A percentile compares a stretch with the other conserved stretches of the same genome.
These are phyloP conservation scores for Vitis cinerea DNA, from an alignment of 164 flowering plant genomes.

Conservation along the genomic window DNA sequence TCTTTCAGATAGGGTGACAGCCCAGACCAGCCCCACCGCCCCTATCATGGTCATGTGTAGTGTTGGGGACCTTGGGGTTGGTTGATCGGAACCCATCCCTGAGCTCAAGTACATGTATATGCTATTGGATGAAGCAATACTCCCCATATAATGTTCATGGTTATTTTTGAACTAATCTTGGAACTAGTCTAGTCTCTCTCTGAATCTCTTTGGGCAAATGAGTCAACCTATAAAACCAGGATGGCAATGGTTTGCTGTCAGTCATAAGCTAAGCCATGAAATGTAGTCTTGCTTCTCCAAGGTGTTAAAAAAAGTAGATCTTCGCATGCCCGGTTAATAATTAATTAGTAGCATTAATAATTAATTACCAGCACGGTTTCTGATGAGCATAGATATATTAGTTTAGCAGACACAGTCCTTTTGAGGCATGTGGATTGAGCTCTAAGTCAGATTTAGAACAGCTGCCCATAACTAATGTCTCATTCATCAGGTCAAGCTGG, in stretches of 20 bases:
- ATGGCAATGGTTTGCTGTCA: neutral
- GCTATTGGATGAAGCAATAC: too few species aligned
- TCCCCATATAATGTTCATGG: too few species aligned
- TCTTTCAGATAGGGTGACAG: too few species aligned
- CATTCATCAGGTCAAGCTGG: conserved; percentile 4
- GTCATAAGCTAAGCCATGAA: neutral
- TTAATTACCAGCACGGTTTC: neutral
- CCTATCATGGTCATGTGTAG: too few species aligned
- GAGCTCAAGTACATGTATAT: too few species aligned
- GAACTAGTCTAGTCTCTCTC: too few species aligned
- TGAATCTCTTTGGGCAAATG: neutral
- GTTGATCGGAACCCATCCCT: too few species aligned
- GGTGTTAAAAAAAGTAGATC: conserved; percentile 1
- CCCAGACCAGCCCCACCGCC: too few species aligned
- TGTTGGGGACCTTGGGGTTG: too few species aligned
- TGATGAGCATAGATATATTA: conserved; percentile 4
- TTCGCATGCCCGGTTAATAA: neutral
- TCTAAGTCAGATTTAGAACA: conserved; percentile 3
- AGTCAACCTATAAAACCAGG: neutral
- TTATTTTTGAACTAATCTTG: too few species aligned
- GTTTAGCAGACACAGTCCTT: conserved; percentile 7
- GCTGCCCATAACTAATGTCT: neutral
- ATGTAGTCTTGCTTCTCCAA: neutral
- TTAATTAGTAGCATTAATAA: neutral
- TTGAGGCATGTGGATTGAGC: conserved; percentile 6